Percentiles rank a stretch among this genome's conserved stretches.
Evolutionary conservation across 2,329 filamentous ascomycete genomes (phyloP).

Genomic region (Hypoxylon sp.): DNA sequence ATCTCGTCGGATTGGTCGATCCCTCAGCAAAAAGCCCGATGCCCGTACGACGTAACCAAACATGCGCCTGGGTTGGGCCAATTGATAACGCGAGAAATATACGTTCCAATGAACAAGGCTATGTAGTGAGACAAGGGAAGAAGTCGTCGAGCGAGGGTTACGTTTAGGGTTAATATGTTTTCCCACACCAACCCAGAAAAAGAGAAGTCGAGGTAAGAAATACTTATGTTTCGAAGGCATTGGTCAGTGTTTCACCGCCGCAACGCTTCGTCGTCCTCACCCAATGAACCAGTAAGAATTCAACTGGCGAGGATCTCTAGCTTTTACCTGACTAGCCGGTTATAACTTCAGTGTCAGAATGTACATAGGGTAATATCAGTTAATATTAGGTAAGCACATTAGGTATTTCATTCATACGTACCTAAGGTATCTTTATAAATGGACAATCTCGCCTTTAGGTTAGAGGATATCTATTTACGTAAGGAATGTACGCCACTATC

Average conservation of each 20-base stretch:
- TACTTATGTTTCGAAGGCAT: not conserved
- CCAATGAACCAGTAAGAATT: not conserved
- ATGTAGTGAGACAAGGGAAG: not conserved
- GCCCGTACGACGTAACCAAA: constrained; percentile 27
- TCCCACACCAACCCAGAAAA: not conserved
- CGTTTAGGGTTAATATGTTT: not conserved
- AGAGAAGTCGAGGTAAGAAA: not conserved
- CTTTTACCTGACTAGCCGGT: not conserved
- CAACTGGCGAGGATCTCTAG: not conserved
- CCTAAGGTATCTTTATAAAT: not conserved
- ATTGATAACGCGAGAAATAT: constrained; percentile 6
- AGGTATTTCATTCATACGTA: not conserved
- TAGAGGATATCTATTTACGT: not conserved
- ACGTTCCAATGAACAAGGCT: constrained; percentile 1
- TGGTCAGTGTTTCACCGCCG: constrained; percentile 9
- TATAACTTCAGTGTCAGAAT: not conserved
- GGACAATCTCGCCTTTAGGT: not conserved
- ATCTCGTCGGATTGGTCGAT: constrained; percentile 36
- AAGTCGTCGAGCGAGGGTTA: not conserved
- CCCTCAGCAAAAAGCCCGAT: constrained; percentile 38
- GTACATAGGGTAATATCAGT: too few species aligned
- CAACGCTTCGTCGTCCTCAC: not conserved
- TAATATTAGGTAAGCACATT: not conserved
- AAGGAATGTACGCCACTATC: constrained; percentile 5
- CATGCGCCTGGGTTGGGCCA: not conserved